Conservation (phyloP, 768 basidiomycete genomes). For the Lentinus brumalis region DNA sequence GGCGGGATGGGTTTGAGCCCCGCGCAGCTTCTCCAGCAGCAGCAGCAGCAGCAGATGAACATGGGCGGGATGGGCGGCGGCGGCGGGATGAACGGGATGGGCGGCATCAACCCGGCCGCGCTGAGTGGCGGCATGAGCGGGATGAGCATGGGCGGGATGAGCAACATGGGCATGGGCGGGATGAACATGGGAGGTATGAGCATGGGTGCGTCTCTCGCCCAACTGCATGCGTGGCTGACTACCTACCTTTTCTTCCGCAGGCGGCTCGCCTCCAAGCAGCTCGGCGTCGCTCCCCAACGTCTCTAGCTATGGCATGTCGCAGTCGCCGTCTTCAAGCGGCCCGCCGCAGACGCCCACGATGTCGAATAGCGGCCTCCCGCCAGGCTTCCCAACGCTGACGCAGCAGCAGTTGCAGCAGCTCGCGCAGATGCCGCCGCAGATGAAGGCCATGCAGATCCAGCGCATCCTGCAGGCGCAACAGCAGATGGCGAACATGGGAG, state of each 20-base stretch:
- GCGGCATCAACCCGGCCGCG: slow-evolving; percentile 25
- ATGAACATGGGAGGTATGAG: slow-evolving; percentile 18
- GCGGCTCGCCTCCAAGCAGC: slow-evolving; percentile 8
- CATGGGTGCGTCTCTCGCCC: slow-evolving; percentile 6
- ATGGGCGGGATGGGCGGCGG: slow-evolving; percentile 7
- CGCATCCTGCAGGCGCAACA: slow-evolving; percentile 20
- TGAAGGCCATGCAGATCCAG: slow-evolving; percentile 32
- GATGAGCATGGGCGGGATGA: slow-evolving; percentile 23
- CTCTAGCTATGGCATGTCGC: slow-evolving; percentile 8
- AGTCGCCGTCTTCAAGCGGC: background rate
- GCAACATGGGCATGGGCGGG: background rate
- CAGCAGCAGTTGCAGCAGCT: slow-evolving; percentile 29
- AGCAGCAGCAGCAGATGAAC: slow-evolving; percentile 20
- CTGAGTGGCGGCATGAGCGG: slow-evolving; percentile 21
- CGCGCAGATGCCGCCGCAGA: slow-evolving; percentile 29
- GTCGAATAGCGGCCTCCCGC: background rate
- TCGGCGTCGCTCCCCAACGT: slow-evolving; percentile 11
- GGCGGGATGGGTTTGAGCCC: slow-evolving; percentile 24
- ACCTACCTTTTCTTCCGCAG: background rate
- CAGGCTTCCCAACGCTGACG: slow-evolving; percentile 11
- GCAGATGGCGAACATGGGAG: background rate
- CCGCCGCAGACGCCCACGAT: slow-evolving; percentile 12
- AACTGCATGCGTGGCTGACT: background rate
- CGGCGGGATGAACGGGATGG: slow-evolving; percentile 26
- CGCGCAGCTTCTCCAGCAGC: slow-evolving; percentile 5